Evolutionary conservation across 2,329 filamentous ascomycete genomes (phyloP).

Genomic region (Lecanicillium sp.): DNA sequence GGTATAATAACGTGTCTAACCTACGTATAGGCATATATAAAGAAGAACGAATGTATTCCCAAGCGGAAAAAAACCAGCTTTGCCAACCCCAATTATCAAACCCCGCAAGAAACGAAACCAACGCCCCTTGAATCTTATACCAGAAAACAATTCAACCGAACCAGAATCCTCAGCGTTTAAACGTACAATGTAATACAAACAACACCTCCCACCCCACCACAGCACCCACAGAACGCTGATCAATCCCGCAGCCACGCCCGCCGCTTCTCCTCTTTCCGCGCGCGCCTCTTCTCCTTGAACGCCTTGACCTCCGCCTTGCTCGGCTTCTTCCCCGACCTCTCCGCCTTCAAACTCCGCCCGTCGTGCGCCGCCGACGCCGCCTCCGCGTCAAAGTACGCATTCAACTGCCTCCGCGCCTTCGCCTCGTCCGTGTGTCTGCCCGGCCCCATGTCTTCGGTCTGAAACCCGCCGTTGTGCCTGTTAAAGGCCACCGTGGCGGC

Average conservation of each 20-base stretch:
- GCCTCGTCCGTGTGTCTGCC: conserved; percentile 81
- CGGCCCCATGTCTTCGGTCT: conserved; percentile 58
- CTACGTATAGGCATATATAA: neutral
- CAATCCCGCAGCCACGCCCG: conserved; percentile 85
- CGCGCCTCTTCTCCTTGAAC: conserved; percentile 83
- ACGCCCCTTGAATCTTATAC: neutral
- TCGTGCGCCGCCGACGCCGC: conserved; percentile 87
- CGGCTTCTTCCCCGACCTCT: conserved; percentile 78
- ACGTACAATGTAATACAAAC: neutral
- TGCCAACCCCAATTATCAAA: neutral
- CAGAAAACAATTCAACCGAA: neutral
- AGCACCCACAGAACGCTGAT: too few species aligned
- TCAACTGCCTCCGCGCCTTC: conserved; percentile 83
- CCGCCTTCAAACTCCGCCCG: conserved; percentile 84
- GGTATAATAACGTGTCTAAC: neutral
- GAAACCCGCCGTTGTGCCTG: conserved; percentile 80
- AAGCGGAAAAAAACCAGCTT: too few species aligned
- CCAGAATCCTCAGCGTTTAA: neutral
- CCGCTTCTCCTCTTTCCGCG: conserved; percentile 90
- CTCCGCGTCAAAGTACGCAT: conserved; percentile 92
- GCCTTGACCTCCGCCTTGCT: conserved; percentile 81
- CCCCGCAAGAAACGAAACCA: neutral
- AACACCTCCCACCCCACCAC: too few species aligned
- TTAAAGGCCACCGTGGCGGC: conserved; percentile 75
- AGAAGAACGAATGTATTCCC: neutral